Conservation (phyloP, 2,329 filamentous ascomycete species). For the Amphichorda felina region DNA sequence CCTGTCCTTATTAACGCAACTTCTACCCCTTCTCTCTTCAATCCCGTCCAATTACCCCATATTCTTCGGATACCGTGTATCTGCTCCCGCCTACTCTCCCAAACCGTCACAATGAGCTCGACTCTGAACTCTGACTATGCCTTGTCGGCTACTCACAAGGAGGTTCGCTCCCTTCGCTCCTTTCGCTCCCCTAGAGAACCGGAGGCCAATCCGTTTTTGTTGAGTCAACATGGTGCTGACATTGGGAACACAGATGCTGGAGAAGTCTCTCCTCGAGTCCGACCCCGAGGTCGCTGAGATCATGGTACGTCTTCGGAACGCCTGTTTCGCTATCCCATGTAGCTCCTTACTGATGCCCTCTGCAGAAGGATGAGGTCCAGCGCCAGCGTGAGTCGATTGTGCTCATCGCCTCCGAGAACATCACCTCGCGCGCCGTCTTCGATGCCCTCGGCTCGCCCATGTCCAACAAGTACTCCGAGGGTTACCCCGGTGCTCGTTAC, state of each 20-base stretch:
- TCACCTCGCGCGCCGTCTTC: conserved; percentile 96
- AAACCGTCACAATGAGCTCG: conserved; percentile 24
- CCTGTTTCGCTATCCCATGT: not conserved
- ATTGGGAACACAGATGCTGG: conserved; percentile 59
- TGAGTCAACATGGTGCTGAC: not conserved
- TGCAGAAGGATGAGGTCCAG: conserved; percentile 80
- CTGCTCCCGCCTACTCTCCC: no score
- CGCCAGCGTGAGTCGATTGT: conserved; percentile 98
- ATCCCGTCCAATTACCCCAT: not conserved
- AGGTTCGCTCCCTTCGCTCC: conserved; percentile 21
- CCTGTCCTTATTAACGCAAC: not conserved
- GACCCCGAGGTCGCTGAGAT: conserved; percentile 93
- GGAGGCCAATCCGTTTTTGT: not conserved
- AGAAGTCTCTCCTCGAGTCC: conserved; percentile 82
- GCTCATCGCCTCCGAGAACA: conserved; percentile 97
- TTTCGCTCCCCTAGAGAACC: not conserved
- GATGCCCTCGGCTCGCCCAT: conserved; percentile 90
- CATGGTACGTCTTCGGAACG: conserved; percentile 76
- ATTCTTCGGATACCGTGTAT: no score
- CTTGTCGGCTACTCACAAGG: conserved; percentile 41
- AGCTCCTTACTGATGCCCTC: conserved; percentile 2
- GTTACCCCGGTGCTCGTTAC: conserved; percentile 95
- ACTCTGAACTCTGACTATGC: conserved; percentile 33
- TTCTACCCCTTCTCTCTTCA: conserved; percentile 1
- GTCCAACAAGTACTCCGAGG: conserved; percentile 99